Percentiles rank a stretch among this genome's conserved stretches.
Conservation (phyloP, 768 basidiomycete species). For the Kwoniella europaea region DNA sequence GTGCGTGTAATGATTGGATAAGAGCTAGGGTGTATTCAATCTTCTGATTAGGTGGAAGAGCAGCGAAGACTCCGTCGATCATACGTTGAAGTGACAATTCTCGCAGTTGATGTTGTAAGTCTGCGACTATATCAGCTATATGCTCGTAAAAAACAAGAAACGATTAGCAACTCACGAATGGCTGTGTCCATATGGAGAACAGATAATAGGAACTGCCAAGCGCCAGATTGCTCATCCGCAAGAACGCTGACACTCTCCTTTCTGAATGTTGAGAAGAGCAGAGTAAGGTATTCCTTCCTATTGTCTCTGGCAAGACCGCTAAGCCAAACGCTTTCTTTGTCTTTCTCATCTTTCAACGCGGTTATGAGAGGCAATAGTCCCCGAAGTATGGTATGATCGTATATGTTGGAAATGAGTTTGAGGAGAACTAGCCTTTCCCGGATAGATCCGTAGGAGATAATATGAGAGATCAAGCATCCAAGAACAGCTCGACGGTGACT, state of each 20-base stretch:
- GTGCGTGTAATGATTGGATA: slow-evolving; percentile 60
- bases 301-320: slow-evolving; percentile 6
- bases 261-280: slow-evolving; percentile 33
- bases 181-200: background rate
- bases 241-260: slow-evolving; percentile 23
- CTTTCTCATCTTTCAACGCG: slow-evolving; percentile 26
- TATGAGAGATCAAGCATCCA: slow-evolving; percentile 80
- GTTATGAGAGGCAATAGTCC: slow-evolving; percentile 69
- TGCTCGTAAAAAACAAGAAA: background rate
- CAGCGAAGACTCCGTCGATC: slow-evolving; percentile 64
- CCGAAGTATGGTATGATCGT: slow-evolving; percentile 64
- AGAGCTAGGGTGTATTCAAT: slow-evolving; percentile 66
- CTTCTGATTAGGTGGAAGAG: slow-evolving; percentile 65
- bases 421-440: slow-evolving; percentile 66
- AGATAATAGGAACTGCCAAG: slow-evolving; percentile 39
- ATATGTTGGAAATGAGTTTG: slow-evolving; percentile 61
- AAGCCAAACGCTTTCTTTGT: slow-evolving; percentile 33
- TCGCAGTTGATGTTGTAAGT: slow-evolving; percentile 21
- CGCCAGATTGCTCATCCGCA: slow-evolving; percentile 33
- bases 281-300: slow-evolving; percentile 23
- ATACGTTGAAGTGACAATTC: slow-evolving; percentile 26
- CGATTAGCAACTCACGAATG: slow-evolving; percentile 1
- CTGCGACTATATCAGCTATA: background rate
- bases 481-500: slow-evolving; percentile 69
- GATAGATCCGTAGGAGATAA: slow-evolving; percentile 65